Conservation (phyloP, 73 alveolate species). For the Symbiodinium natans region DNA sequence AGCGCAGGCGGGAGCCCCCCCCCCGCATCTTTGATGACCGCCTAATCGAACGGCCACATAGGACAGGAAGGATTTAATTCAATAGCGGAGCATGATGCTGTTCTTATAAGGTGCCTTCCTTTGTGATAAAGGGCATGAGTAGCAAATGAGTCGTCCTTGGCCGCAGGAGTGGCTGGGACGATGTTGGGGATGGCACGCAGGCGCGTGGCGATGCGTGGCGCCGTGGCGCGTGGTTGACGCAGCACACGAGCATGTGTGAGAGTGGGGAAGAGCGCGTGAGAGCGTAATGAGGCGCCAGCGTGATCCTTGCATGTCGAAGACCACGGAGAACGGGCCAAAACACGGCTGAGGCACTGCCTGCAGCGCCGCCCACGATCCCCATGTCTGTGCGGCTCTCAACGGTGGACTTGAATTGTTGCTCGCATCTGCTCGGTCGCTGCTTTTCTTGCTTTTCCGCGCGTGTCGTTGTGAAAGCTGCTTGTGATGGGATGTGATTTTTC, state of each 20-base stretch:
- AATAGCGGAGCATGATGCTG: not conserved
- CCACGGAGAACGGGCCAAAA: too few relatives aligned
- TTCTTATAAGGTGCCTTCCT: not conserved
- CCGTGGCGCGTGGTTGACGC: too few relatives aligned
- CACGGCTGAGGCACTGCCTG: not conserved
- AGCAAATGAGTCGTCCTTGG: not conserved
- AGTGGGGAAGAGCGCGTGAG: too few relatives aligned
- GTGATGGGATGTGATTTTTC: too few relatives aligned
- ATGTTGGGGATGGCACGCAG: conserved; percentile 76
- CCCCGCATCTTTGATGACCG: not conserved
- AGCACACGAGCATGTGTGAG: too few relatives aligned
- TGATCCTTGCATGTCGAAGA: too few relatives aligned
- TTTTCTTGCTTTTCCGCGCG: too few relatives aligned
- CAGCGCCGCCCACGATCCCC: not conserved
- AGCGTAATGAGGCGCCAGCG: too few relatives aligned
- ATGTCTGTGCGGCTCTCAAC: not conserved
- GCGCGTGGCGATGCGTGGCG: not conserved
- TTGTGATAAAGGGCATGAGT: not conserved
- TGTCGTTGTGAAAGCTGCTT: too few relatives aligned
- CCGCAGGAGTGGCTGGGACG: conserved; percentile 72
- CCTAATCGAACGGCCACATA: not conserved
- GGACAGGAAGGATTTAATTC: not conserved
- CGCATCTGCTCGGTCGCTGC: too few relatives aligned
- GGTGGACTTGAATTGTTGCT: too few relatives aligned
- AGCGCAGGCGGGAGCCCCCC: conserved; percentile 37